Evolutionary conservation across 2,329 filamentous ascomycete genomes (phyloP).

Genomic region (Sclerotinia sclerotiorum): DNA sequence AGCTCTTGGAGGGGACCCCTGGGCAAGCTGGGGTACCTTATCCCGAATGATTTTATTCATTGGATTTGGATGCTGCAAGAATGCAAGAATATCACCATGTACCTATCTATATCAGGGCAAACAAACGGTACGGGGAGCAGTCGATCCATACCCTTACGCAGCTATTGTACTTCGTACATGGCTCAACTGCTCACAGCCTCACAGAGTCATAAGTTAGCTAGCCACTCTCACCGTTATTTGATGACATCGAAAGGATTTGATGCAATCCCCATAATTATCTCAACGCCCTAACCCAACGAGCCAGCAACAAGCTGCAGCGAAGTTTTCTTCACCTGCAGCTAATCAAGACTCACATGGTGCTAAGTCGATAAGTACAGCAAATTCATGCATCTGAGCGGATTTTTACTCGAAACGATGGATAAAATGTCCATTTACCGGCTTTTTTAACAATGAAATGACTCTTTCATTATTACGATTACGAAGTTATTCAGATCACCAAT

Average conservation of each 20-base stretch:
- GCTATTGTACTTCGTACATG: not conserved
- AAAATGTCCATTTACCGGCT: not conserved
- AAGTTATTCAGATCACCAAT: constrained; percentile 4
- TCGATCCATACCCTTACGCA: constrained; percentile 3
- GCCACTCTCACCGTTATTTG: constrained; percentile 14
- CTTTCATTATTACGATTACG: not conserved
- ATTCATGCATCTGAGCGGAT: constrained; percentile 6
- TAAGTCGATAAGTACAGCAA: constrained; percentile 11
- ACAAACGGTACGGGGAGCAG: constrained; percentile 4
- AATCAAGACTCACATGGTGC: not conserved
- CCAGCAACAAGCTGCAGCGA: constrained; percentile 12
- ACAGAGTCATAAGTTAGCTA: not conserved
- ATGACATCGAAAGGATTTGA: not conserved
- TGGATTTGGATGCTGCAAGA: not conserved
- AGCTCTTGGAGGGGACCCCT: not conserved
- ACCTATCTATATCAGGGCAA: not conserved
- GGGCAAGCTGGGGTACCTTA: not conserved
- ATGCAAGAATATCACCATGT: not conserved
- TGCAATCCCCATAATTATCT: constrained; percentile 1
- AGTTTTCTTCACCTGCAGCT: not conserved
- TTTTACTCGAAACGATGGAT: not conserved
- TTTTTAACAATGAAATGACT: not conserved
- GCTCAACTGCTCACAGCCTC: not conserved
- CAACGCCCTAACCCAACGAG: constrained; percentile 2
- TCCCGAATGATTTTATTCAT: not conserved